Evolutionary conservation across 1,284 basidiomycete genomes (phyloP).

Genomic region (Ustilago tritici): DNA sequence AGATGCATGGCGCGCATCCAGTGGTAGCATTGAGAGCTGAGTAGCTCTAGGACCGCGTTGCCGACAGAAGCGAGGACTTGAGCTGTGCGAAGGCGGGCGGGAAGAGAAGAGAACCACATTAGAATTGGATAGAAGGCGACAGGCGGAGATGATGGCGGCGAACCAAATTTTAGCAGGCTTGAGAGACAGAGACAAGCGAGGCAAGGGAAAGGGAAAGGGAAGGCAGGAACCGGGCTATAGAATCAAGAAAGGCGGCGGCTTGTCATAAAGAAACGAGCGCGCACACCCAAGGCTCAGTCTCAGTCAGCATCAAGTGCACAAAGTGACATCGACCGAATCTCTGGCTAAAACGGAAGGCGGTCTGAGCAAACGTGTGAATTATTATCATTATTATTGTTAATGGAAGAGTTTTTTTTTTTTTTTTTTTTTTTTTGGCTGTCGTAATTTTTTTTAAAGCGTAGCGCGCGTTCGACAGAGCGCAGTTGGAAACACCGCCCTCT

Average conservation of each 20-base stretch:
- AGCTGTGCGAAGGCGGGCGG: neutral
- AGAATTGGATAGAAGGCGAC: neutral
- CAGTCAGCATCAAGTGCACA: neutral
- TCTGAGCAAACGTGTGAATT: neutral
- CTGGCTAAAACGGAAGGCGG: slow-evolving; percentile 5
- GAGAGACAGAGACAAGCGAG: neutral
- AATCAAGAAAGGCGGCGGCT: neutral
- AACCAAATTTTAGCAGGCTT: slow-evolving; percentile 9
- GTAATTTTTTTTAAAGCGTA: neutral
- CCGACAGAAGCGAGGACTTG: slow-evolving; percentile 5
- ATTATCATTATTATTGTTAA: neutral
- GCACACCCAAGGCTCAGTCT: neutral
- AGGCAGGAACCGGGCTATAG: slow-evolving; percentile 7
- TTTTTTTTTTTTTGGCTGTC: neutral
- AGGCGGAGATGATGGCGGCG: slow-evolving; percentile 23
- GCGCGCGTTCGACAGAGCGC: neutral
- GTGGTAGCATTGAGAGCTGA: neutral
- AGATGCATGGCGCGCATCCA: neutral
- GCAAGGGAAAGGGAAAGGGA: neutral
- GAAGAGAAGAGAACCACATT: neutral
- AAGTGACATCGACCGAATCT: neutral
- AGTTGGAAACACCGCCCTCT: too few relatives aligned
- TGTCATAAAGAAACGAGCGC: neutral
- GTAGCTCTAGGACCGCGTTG: slow-evolving; percentile 8
- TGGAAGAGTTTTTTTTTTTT: neutral